Evolutionary conservation across 2,329 filamentous ascomycete species (phyloP).

Genomic region (Hyphodiscus sp.): DNA sequence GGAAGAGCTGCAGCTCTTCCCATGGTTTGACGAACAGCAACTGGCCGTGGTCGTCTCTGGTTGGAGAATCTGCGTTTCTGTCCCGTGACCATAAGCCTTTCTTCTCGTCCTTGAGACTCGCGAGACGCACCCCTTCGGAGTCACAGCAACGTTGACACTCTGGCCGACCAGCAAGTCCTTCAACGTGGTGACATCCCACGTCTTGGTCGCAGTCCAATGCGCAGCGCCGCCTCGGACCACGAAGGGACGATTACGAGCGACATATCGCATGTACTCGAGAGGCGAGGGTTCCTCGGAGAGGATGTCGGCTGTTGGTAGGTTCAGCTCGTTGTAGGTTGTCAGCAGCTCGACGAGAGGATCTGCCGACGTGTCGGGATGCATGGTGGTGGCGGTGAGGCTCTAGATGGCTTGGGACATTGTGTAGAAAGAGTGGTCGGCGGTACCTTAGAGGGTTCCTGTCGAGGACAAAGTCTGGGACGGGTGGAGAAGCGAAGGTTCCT

Average conservation of each 20-base stretch:
- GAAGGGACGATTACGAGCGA: constrained; percentile 68
- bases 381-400: neutral
- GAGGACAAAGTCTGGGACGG: too few species aligned
- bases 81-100: neutral
- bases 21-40: constrained; percentile 64
- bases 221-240: constrained; percentile 58
- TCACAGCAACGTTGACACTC: constrained; percentile 68
- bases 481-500: too few species aligned
- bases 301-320: constrained; percentile 52
- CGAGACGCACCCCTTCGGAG: constrained; percentile 40
- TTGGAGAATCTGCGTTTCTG: constrained; percentile 49
- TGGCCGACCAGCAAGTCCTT: constrained; percentile 45
- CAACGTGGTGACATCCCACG: constrained; percentile 59
- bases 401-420: neutral
- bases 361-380: neutral
- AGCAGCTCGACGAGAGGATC: constrained; percentile 52
- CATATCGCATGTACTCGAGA: constrained; percentile 74
- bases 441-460: too few species aligned
- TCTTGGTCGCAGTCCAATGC: constrained; percentile 54
- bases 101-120: neutral
- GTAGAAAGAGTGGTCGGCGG: too few species aligned
- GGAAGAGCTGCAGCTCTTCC: constrained; percentile 59
- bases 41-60: constrained; percentile 28
- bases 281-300: constrained; percentile 61
- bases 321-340: constrained; percentile 67